Evolutionary conservation across 78 protist genomes (phyloP).

Genomic region (Thecamonas trahens): DNA sequence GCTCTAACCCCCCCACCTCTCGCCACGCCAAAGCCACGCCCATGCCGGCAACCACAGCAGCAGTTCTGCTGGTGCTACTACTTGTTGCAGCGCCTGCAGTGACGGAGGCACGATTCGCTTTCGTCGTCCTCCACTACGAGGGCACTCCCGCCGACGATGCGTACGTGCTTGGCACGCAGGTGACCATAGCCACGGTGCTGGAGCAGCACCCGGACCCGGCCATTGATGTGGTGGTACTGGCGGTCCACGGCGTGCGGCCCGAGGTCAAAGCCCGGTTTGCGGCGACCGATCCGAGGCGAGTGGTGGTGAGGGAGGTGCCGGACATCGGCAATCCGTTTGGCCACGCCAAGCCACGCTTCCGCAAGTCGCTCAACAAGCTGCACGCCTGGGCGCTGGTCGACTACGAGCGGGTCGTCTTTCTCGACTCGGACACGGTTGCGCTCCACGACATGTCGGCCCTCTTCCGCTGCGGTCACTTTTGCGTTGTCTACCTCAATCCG

Average conservation of each 20-base stretch:
- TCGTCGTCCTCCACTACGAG: conserved; percentile 30
- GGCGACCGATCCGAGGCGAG: too few species aligned
- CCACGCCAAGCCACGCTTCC: conserved; percentile 5
- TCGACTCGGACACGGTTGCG: conserved; percentile 29
- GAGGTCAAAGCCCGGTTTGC: neutral
- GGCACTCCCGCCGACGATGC: conserved; percentile 21
- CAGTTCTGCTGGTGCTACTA: too few species aligned
- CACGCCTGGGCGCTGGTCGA: conserved; percentile 1
- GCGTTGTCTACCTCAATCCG: conserved; percentile 33
- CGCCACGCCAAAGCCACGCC: too few species aligned
- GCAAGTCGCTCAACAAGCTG: conserved; percentile 26
- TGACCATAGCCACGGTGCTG: conserved; percentile 3
- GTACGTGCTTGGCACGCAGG: conserved; percentile 18
- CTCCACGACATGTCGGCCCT: conserved; percentile 8
- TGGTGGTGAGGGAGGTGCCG: too few species aligned
- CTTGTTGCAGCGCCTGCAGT: too few species aligned
- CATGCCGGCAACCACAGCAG: too few species aligned
- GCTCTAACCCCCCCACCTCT: too few species aligned
- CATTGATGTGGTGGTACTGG: conserved; percentile 17
- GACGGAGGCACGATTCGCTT: too few species aligned
- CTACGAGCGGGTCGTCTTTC: conserved; percentile 21
- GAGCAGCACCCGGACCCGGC: neutral
- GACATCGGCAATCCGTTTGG: conserved; percentile 15
- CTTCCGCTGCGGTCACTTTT: conserved; percentile 25
- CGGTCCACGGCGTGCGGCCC: neutral